Conservation (phyloP, 441 rosid species). For the Arabidopsis lyrata region DNA sequence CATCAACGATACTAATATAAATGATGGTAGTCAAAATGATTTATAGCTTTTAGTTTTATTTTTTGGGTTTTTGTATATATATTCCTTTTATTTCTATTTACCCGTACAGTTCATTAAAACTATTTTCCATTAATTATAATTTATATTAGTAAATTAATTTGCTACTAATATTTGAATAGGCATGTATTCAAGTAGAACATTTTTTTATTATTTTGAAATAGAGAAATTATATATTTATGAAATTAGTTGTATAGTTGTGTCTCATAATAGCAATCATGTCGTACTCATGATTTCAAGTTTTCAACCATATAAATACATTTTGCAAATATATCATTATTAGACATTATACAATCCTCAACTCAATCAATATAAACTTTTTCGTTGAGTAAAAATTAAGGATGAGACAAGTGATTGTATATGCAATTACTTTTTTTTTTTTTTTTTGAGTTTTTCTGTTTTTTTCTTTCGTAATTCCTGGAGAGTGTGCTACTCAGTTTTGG, state of each 20-base stretch:
- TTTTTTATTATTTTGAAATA: background rate
- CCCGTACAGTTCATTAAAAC: background rate
- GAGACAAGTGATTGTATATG: conserved; percentile 15
- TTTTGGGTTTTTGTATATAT: too few species aligned
- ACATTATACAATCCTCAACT: conserved; percentile 34
- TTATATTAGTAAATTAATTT: background rate
- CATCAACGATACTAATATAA: too few species aligned
- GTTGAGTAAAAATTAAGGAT: conserved; percentile 45
- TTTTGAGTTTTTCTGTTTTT: background rate
- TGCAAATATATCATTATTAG: conserved; percentile 35
- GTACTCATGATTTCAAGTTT: conserved; percentile 19
- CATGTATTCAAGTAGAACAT: background rate
- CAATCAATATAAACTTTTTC: conserved; percentile 35
- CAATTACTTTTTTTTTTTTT: conserved; percentile 8
- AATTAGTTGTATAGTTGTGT: conserved; percentile 2
- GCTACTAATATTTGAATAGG: background rate
- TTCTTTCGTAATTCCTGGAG: background rate
- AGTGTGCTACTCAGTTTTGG: background rate
- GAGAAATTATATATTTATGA: background rate
- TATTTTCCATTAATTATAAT: background rate
- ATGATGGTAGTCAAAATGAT: too few species aligned
- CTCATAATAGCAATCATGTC: conserved; percentile 17
- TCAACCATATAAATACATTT: conserved; percentile 15
- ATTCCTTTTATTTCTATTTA: too few species aligned
- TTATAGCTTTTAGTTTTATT: too few species aligned